Evolutionary conservation across 1,284 basidiomycete species (phyloP).

Genomic region (Tausonia pullulans): DNA sequence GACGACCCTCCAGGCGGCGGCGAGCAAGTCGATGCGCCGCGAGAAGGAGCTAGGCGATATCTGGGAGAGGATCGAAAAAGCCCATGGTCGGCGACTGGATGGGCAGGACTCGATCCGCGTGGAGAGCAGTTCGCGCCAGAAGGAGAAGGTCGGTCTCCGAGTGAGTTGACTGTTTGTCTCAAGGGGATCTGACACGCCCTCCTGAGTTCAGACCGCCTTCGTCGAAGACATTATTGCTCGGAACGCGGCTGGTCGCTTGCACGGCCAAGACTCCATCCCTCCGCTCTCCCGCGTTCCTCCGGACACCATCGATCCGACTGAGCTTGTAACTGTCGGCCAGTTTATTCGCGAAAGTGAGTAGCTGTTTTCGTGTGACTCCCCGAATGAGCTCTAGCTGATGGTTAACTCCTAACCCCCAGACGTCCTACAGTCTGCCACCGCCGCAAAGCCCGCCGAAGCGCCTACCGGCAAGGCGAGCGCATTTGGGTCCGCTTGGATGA

Average conservation of each 20-base stretch:
- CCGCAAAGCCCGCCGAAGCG: too few relatives aligned
- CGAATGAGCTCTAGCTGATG: too few relatives aligned
- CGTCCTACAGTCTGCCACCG: too few relatives aligned
- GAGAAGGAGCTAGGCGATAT: slow-evolving; percentile 53
- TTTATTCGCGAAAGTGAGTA: slow-evolving; percentile 16
- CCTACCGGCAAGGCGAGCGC: too few relatives aligned
- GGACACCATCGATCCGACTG: neutral
- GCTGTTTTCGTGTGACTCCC: neutral
- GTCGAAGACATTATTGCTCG: slow-evolving; percentile 21
- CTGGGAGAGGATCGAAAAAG: slow-evolving; percentile 57
- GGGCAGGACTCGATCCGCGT: neutral
- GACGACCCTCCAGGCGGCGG: slow-evolving; percentile 28
- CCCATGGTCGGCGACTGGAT: slow-evolving; percentile 50
- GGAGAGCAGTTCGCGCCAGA: too few relatives aligned
- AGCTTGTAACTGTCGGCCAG: slow-evolving; percentile 13
- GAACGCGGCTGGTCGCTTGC: slow-evolving; percentile 19
- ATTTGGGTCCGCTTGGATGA: too few relatives aligned
- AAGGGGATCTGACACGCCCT: too few relatives aligned
- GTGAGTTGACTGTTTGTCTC: neutral
- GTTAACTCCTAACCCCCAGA: too few relatives aligned
- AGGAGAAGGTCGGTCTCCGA: neutral
- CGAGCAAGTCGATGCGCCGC: too few relatives aligned
- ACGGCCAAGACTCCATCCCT: slow-evolving; percentile 20
- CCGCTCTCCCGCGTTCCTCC: neutral
- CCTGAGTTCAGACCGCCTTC: slow-evolving; percentile 8